phyloP scores from a whole-genome alignment of 768 basidiomycete genomes.

The Vararia minispora region DNA sequence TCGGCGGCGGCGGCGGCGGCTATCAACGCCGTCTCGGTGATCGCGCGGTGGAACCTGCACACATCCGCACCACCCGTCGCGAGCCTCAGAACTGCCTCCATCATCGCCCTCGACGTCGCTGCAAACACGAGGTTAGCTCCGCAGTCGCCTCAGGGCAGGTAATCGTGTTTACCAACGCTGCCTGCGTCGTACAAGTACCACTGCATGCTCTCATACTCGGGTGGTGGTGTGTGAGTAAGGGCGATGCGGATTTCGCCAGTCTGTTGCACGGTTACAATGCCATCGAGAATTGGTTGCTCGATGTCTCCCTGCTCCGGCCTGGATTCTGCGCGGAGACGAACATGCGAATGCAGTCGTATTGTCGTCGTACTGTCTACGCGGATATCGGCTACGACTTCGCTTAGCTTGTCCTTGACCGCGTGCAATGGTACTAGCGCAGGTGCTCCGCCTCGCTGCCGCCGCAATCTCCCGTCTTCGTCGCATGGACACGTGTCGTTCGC shows the following conservation, averaged over 20 bases:
- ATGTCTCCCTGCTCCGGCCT: slow-evolving; percentile 39
- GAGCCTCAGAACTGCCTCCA: slow-evolving; percentile 46
- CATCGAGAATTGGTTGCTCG: slow-evolving; percentile 40
- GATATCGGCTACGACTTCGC: slow-evolving; percentile 38
- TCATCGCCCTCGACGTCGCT: slow-evolving; percentile 57
- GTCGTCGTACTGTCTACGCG: slow-evolving; percentile 40
- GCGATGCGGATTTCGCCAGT: slow-evolving; percentile 46
- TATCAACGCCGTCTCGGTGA: slow-evolving; percentile 22
- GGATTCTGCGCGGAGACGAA: slow-evolving; percentile 49
- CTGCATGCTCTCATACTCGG: slow-evolving; percentile 46
- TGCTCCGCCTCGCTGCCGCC: slow-evolving; percentile 30
- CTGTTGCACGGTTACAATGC: slow-evolving; percentile 40
- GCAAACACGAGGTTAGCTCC: not conserved
- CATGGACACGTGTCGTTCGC: slow-evolving; percentile 59
- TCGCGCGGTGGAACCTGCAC: slow-evolving; percentile 39
- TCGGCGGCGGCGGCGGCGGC: slow-evolving; percentile 4
- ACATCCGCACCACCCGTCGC: slow-evolving; percentile 30
- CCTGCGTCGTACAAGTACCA: slow-evolving; percentile 59
- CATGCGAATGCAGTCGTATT: slow-evolving; percentile 53
- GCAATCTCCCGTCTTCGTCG: slow-evolving; percentile 46
- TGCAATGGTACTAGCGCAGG: slow-evolving; percentile 28
- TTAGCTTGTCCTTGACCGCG: slow-evolving; percentile 3
- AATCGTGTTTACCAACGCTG: slow-evolving; percentile 31
- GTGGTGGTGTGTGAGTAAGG: slow-evolving; percentile 46
- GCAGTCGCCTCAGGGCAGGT: not conserved